Evolutionary conservation across 768 basidiomycete species (phyloP), one percentile per base, ranked within the genome.

Genomic region (Cyathus striatus): DNA sequence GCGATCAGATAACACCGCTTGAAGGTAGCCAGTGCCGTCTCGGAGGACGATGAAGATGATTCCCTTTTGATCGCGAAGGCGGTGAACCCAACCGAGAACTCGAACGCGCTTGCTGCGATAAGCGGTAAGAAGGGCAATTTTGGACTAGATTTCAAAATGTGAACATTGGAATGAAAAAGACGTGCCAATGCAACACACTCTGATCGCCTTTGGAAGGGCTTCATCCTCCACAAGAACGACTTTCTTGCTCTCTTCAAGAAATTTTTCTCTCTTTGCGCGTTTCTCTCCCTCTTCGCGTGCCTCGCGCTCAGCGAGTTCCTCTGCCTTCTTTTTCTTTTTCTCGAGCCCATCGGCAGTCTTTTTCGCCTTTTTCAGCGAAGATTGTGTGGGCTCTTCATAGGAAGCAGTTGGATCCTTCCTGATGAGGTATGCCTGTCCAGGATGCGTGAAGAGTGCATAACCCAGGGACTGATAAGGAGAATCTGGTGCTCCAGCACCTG

Each of bases 51-150:
- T 62, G 63, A 99, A 99, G 53, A 88, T 91, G 60, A 97, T 88
- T 40, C 81, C 92, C 53, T 93, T 92, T 61, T 99, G 96, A 49
- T 84, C 77, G 40, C 96, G 86, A 44, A 90, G 73, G 55, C 93
- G 83, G 65, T 98, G 95, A 1, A 98, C 89, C 96, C 96, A 99
- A 50, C 95, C 96, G 47, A 79, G 88, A 7, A 96, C 81, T 32
- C 88, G 76, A 43, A 97, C 79, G 46, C 95, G 83, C 54, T 86
- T 72, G 23, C 75, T 78, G 52, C 91, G 77, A 34, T 81, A 62
- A 20, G 69, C 55, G n/a, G 61, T 62, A 23, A 90, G 73, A 45
- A 73, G 69, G 20, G 62, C 70, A 46, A 91, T 79, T 66, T 92
- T 91, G 23, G 79, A 65, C 89, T 90, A 41, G 20, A 23, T 20